phyloP scores from a whole-genome alignment of 345 rosid species.

The Abelmoschus esculentus region DNA sequence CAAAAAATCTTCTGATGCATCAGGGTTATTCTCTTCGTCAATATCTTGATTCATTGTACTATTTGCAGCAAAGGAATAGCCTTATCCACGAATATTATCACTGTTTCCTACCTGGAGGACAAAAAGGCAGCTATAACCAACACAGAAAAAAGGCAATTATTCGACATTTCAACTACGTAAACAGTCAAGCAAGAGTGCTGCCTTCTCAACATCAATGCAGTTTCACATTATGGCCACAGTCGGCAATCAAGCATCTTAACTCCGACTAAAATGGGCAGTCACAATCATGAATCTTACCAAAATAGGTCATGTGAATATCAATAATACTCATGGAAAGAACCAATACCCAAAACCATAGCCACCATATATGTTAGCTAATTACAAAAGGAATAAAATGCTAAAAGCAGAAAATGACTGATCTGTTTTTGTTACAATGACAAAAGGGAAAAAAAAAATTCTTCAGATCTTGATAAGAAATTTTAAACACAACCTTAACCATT shows the following conservation, averaged over 20 bases:
- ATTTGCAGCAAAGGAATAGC: neutral
- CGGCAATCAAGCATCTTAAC: neutral
- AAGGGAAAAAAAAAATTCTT: neutral
- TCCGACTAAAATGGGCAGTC: neutral
- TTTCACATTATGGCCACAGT: neutral
- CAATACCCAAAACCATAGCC: neutral
- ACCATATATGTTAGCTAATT: neutral
- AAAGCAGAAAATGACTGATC: neutral
- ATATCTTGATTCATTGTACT: neutral
- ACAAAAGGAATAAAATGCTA: neutral
- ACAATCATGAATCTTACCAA: neutral
- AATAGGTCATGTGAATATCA: neutral
- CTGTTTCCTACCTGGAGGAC: neutral
- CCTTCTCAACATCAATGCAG: conserved; percentile 1
- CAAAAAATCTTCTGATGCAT: conserved; percentile 33
- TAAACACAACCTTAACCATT: neutral
- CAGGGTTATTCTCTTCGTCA: conserved; percentile 29
- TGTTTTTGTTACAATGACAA: neutral
- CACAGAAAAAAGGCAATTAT: neutral
- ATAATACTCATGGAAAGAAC: neutral
- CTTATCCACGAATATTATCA: neutral
- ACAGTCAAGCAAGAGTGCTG: neutral
- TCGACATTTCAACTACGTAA: neutral
- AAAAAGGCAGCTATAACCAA: neutral
- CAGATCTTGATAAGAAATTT: neutral